These are phyloP conservation scores for Rosa lucieae DNA, from an alignment of 306 rosid genomes.

Conservation along the genomic window DNA sequence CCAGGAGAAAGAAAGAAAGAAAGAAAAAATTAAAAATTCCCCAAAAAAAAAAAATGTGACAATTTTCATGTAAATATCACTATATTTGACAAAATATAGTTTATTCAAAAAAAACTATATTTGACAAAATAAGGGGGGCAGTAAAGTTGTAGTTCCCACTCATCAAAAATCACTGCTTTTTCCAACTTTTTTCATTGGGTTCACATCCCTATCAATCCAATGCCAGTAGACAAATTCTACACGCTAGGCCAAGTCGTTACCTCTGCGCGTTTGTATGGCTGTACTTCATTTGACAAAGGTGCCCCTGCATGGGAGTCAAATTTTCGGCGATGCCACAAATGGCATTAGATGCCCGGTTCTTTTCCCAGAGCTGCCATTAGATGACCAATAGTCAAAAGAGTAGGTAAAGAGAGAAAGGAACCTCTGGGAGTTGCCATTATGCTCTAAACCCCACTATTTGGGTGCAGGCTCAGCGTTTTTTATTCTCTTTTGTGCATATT, in stretches of 20 bases:
- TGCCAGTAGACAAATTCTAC: constrained; percentile 59
- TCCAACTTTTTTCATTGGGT: constrained; percentile 29
- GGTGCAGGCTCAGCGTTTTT: constrained; percentile 13
- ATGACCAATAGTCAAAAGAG: constrained; percentile 49
- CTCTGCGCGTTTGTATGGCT: constrained; percentile 44
- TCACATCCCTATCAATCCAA: constrained; percentile 67
- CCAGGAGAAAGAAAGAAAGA: constrained; percentile 14
- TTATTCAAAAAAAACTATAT: too few relatives aligned
- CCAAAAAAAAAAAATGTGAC: background rate
- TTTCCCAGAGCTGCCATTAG: constrained; percentile 37
- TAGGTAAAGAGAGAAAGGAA: constrained; percentile 43
- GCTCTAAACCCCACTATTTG: constrained; percentile 18
- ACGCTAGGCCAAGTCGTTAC: constrained; percentile 63
- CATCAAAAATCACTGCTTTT: constrained; percentile 52
- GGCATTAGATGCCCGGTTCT: constrained; percentile 58
- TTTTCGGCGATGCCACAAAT: constrained; percentile 24
- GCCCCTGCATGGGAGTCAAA: constrained; percentile 45
- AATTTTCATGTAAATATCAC: background rate
- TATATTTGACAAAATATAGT: background rate
- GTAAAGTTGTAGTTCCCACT: constrained; percentile 57
- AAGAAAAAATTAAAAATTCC: background rate
- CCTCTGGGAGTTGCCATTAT: constrained; percentile 42
- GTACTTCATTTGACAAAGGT: constrained; percentile 40
- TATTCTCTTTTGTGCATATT: background rate
- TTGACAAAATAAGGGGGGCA: constrained; percentile 28